These are phyloP conservation scores for Cornus florida DNA, from an alignment of 148 eudicot genomes.

Conservation along the genomic window DNA sequence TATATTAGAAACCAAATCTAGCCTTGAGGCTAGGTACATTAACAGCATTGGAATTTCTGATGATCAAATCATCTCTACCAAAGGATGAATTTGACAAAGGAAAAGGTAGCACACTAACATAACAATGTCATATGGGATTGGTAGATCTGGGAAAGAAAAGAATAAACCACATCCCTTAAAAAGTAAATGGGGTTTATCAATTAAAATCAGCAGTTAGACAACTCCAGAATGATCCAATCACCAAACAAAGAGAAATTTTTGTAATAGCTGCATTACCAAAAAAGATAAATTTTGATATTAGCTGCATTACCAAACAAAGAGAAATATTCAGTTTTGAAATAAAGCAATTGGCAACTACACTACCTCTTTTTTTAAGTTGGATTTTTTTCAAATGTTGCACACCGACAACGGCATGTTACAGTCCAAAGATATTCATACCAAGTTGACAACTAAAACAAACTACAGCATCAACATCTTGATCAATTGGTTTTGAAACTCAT, in stretches of 20 bases:
- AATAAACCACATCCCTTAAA: neutral
- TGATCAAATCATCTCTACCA: neutral
- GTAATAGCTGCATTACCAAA: neutral
- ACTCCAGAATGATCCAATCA: neutral
- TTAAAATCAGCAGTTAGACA: neutral
- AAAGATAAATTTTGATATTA: neutral
- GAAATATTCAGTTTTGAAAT: neutral
- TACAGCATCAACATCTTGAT: neutral
- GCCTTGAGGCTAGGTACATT: neutral
- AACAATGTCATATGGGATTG: neutral
- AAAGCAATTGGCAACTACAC: neutral
- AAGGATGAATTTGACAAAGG: neutral
- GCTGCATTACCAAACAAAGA: neutral
- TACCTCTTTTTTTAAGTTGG: neutral
- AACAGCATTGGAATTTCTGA: neutral
- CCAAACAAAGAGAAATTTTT: too few species aligned
- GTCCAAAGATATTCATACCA: neutral
- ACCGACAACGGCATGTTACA: neutral
- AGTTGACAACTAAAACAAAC: neutral
- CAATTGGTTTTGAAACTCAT: neutral
- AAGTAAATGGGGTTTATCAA: too few species aligned
- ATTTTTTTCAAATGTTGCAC: neutral
- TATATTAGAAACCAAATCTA: neutral
- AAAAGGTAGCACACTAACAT: neutral
- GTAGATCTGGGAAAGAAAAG: neutral